phyloP scores from a whole-genome alignment of 2,329 filamentous ascomycete genomes.

The Hortaea sp. region DNA sequence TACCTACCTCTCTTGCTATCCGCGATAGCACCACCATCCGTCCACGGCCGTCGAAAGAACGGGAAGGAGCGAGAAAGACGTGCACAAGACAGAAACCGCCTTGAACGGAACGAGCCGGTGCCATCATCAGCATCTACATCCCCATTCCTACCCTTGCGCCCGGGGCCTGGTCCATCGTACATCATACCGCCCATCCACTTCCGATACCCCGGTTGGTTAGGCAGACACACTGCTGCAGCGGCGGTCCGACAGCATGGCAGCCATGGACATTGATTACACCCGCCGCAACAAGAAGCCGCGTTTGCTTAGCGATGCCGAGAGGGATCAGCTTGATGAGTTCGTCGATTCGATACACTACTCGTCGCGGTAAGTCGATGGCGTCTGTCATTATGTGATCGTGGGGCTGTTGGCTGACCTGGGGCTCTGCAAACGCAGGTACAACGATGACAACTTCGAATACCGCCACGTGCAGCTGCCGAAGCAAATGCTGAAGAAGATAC shows the following conservation, averaged over 20 bases:
- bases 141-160: too few species aligned
- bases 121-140: too few species aligned
- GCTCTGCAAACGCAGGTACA: constrained; percentile 55
- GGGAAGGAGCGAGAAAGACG: too few species aligned
- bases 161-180: too few species aligned
- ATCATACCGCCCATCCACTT: too few species aligned
- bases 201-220: too few species aligned
- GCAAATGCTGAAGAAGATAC: constrained; percentile 94
- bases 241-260: neutral
- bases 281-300: constrained; percentile 82
- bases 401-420: neutral
- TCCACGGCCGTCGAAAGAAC: neutral
- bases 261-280: constrained; percentile 61
- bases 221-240: too few species aligned
- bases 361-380: constrained; percentile 52
- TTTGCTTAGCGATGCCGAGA: constrained; percentile 69
- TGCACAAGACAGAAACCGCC: too few species aligned
- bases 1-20: neutral
- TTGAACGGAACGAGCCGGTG: too few species aligned
- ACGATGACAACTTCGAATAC: constrained; percentile 88
- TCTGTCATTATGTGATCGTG: neutral
- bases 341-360: constrained; percentile 95
- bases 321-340: constrained; percentile 77
- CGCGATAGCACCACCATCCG: neutral
- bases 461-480: constrained; percentile 96